Evolutionary conservation across 1,139 yeast species (phyloP), one percentile per base, ranked within the genome.

Genomic region (Scheffersomyces lignicola): DNA sequence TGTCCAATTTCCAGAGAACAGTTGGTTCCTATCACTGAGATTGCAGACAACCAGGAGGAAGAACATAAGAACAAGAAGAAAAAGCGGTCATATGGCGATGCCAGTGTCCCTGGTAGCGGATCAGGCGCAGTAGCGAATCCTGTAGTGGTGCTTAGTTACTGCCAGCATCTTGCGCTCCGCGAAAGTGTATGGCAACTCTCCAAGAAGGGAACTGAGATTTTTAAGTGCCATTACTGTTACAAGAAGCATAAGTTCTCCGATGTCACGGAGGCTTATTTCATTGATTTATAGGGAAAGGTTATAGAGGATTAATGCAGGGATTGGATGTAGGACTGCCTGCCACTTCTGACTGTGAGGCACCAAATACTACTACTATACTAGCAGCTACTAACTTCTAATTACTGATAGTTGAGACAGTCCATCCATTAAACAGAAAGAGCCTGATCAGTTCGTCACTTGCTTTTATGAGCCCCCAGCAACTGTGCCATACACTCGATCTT

Each of bases 1-100:
- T 89, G 97, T 56, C 97, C 97, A 0, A 90, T 89, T 2, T 76
- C 92, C 6, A 85, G 87, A 56, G 96, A 88, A 48, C 96, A 90
- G 51, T 49, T 66, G 18, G 52, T 67, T 13, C 76, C 76, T 4
- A 49, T 65, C 17, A 59, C 69, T 2, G 53, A 52, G 7, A 37
- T 32, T 10, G 38, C 40, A 4, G 41, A 30, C 14, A 30, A 32
- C 2, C 30, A 37, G 3, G 51, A 48, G 6, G 46, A 39, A 5
- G 48, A 47, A 12, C 47, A 47, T 13, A 39, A 45, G 23, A 42
- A 48, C 20, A 58, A 54, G 45, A 51, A 53, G 37, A 58, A 49
- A 36, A 45, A 51, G 43, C 47, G 34, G 48, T 33, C 43, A 46
- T 14, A 26, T 15, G 13, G n/a, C 12, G 29, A 26, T 40, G 7